Conservation (phyloP, 192 early-diverging fungal species). For the Coemansia sp. region DNA sequence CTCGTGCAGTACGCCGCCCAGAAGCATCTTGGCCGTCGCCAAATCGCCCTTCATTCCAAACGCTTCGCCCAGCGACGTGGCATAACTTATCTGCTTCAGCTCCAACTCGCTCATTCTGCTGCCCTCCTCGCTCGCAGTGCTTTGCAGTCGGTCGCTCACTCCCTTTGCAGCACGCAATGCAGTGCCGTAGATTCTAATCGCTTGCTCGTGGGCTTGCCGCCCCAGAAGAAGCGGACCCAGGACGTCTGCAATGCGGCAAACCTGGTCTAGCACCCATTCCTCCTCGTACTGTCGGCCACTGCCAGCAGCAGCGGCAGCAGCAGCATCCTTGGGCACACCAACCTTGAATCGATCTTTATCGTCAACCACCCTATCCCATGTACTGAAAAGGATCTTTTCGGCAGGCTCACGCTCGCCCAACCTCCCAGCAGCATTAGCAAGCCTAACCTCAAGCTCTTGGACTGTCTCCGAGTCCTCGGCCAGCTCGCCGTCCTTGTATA, state of each 20-base stretch:
- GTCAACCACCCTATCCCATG: conserved; percentile 23
- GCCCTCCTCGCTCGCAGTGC: background rate
- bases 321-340: background rate
- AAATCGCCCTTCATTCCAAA: conserved; percentile 41
- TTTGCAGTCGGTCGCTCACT: conserved; percentile 1
- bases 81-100: conserved; percentile 22
- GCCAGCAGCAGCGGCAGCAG: too few relatives aligned
- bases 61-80: conserved; percentile 41
- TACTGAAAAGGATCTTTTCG: conserved; percentile 15
- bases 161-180: conserved; percentile 29
- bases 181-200: conserved; percentile 19
- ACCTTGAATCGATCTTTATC: background rate
- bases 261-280: conserved; percentile 15
- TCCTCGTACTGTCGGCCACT: background rate
- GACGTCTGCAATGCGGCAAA: conserved; percentile 17
- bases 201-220: background rate
- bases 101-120: conserved; percentile 3
- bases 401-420: conserved; percentile 36
- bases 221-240: conserved; percentile 30
- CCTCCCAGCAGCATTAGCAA: conserved; percentile 32
- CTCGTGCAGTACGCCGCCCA: conserved; percentile 30
- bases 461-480: conserved; percentile 23
- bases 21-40: conserved; percentile 17
- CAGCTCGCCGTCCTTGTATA: conserved; percentile 29
- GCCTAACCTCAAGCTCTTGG: conserved; percentile 36